These are phyloP conservation scores for Kwoniella mangroviensis DNA, from an alignment of 768 basidiomycete species.

Conservation along the genomic window DNA sequence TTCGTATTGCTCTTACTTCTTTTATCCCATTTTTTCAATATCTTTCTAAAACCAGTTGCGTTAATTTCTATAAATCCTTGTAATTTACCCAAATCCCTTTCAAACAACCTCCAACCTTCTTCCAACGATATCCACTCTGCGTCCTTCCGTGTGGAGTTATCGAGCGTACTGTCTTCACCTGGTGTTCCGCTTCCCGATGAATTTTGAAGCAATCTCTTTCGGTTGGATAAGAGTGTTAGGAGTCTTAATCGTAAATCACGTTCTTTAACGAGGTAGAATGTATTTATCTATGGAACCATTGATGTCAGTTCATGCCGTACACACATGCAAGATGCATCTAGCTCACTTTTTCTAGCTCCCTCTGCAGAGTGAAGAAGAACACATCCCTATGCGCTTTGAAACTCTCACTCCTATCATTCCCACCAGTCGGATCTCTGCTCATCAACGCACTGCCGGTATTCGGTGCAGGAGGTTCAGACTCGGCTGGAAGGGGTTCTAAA, in stretches of 20 bases:
- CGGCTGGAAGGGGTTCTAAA: slow-evolving; percentile 51
- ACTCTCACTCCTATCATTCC: slow-evolving; percentile 75
- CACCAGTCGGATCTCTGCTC: slow-evolving; percentile 58
- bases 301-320: background rate
- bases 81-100: slow-evolving; percentile 90
- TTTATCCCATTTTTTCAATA: slow-evolving; percentile 98
- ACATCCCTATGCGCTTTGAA: slow-evolving; percentile 95
- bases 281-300: slow-evolving; percentile 78
- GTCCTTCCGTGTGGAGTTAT: slow-evolving; percentile 58
- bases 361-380: slow-evolving; percentile 98
- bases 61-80: slow-evolving; percentile 99
- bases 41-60: slow-evolving; percentile 94
- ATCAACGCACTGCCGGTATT: slow-evolving; percentile 29
- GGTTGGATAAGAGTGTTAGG: slow-evolving; percentile 89
- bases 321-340: background rate
- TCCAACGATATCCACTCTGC: slow-evolving; percentile 95
- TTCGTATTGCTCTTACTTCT: slow-evolving; percentile 92
- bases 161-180: slow-evolving; percentile 15
- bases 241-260: slow-evolving; percentile 89
- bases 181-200: slow-evolving; percentile 60
- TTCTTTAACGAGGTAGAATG: slow-evolving; percentile 96
- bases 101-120: slow-evolving; percentile 92
- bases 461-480: slow-evolving; percentile 50
- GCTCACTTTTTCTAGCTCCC: slow-evolving; percentile 91
- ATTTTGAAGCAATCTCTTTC: slow-evolving; percentile 67